These are phyloP conservation scores for Colletotrichum sp. DNA, from an alignment of 2,329 filamentous ascomycete genomes.

Conservation along the genomic window DNA sequence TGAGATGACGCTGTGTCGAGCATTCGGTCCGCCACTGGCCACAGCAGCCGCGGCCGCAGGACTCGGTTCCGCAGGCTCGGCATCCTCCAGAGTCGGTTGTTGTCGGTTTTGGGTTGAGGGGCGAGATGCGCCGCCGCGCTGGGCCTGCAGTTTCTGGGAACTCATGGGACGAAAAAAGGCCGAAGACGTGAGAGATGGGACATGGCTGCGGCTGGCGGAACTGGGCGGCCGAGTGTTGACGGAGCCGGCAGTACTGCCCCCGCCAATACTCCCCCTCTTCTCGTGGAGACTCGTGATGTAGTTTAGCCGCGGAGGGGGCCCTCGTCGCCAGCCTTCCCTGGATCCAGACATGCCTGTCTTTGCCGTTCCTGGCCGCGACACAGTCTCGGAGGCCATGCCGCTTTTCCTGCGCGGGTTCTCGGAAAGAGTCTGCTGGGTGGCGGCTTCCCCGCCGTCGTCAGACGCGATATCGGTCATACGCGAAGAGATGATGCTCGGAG, in stretches of 20 bases:
- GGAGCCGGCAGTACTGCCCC: constrained; percentile 38
- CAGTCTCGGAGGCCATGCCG: constrained; percentile 40
- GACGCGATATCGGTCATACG: constrained; percentile 71
- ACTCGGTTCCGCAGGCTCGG: constrained; percentile 37
- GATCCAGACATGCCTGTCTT: constrained; percentile 46
- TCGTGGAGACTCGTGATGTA: constrained; percentile 45
- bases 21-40: constrained; percentile 41
- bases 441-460: constrained; percentile 56
- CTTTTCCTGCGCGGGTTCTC: constrained; percentile 10
- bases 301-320: constrained; percentile 61
- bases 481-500: constrained; percentile 73
- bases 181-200: constrained; percentile 85
- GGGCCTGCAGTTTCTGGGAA: constrained; percentile 90
- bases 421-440: constrained; percentile 37
- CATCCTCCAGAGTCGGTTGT: constrained; percentile 23
- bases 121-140: constrained; percentile 69
- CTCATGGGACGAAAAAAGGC: constrained; percentile 98
- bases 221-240: constrained; percentile 50
- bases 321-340: constrained; percentile 34
- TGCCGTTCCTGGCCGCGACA: constrained; percentile 60
- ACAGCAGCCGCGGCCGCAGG: constrained; percentile 33
- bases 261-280: constrained; percentile 44
- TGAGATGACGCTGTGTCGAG: constrained; percentile 60
- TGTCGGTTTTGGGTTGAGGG: constrained; percentile 45
- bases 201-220: constrained; percentile 81